Conservation (phyloP, 129 eudicot species). For the Arctium lappa region DNA sequence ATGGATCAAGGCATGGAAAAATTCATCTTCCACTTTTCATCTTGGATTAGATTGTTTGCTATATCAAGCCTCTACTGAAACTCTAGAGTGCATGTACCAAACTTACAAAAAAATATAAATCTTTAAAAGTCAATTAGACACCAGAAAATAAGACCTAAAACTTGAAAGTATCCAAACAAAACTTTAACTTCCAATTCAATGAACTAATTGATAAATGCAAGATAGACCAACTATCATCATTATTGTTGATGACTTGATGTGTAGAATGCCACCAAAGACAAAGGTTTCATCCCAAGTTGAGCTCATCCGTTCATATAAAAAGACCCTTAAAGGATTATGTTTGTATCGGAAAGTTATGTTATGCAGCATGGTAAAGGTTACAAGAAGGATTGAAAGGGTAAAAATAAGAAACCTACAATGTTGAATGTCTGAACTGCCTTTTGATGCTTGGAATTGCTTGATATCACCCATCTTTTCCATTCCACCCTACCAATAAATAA, state of each 20-base stretch:
- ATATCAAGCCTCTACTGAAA: background rate
- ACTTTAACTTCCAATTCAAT: slow-evolving; percentile 11
- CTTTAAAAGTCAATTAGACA: background rate
- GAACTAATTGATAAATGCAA: background rate
- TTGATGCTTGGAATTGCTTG: slow-evolving; percentile 46
- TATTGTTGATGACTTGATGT: background rate
- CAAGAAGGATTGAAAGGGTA: slow-evolving; percentile 3
- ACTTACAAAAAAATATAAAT: background rate
- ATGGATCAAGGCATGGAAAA: background rate
- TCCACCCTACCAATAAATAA: slow-evolving; percentile 57
- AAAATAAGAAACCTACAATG: slow-evolving; percentile 55
- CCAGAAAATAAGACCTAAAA: background rate
- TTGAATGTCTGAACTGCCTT: slow-evolving; percentile 46
- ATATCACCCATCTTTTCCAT: slow-evolving; percentile 92
- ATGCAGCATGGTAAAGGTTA: background rate
- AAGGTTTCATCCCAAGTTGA: background rate
- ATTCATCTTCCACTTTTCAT: background rate
- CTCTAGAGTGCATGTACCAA: background rate
- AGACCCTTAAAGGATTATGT: background rate
- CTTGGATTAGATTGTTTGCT: background rate
- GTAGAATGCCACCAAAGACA: background rate
- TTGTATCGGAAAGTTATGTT: background rate
- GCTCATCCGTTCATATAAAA: background rate
- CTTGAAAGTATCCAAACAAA: background rate
- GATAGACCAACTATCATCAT: background rate